These are phyloP conservation scores for Carex parvula DNA, from an alignment of 176 grass and related monocot genomes.

Conservation along the genomic window DNA sequence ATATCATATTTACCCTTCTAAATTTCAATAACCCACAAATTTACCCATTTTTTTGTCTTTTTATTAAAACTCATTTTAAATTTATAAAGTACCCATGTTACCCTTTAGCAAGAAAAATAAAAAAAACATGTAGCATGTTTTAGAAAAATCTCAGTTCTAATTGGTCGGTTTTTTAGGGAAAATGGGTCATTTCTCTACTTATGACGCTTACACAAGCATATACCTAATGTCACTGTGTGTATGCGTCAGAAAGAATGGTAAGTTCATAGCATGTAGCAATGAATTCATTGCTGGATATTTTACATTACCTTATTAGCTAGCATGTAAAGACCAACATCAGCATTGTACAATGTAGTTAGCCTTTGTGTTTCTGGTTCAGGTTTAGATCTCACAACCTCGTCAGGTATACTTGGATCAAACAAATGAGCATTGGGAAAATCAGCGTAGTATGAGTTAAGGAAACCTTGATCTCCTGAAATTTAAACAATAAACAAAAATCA, in stretches of 20 bases:
- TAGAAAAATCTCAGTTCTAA: too few species aligned
- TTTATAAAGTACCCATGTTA: too few species aligned
- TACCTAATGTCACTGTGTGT: too few species aligned
- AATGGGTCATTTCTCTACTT: too few species aligned
- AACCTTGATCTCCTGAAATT: conserved; percentile 41
- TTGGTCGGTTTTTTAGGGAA: too few species aligned
- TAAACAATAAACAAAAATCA: conserved; percentile 14
- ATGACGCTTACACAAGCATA: too few species aligned
- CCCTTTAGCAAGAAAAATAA: too few species aligned
- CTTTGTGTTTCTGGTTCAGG: conserved; percentile 74
- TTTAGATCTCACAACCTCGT: conserved; percentile 33
- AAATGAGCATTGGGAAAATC: conserved; percentile 90
- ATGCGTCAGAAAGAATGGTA: neutral
- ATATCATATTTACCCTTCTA: too few species aligned
- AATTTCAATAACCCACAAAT: too few species aligned
- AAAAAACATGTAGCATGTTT: too few species aligned
- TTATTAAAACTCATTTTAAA: too few species aligned
- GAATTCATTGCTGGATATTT: neutral
- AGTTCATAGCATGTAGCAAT: neutral
- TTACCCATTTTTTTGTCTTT: too few species aligned
- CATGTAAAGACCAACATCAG: conserved; percentile 99
- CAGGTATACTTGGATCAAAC: conserved; percentile 62
- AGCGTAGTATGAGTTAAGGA: conserved; percentile 91
- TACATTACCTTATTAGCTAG: conserved; percentile 88
- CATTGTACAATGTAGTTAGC: conserved; percentile 93